Conservation (phyloP, 2,329 filamentous ascomycete species). For the Alternaria conjuncta region DNA sequence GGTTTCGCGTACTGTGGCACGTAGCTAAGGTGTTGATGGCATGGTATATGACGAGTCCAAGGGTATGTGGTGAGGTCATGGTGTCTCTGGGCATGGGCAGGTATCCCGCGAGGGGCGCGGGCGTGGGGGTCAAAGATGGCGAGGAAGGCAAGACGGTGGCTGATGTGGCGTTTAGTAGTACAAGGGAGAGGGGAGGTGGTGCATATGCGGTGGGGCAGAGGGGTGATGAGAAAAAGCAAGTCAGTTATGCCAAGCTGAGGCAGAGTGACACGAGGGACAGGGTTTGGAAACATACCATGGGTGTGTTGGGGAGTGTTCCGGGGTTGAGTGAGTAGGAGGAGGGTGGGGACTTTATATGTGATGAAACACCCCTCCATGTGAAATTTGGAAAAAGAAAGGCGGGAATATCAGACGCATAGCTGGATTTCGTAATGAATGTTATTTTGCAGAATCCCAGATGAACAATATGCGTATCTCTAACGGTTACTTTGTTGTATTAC, state of each 20-base stretch:
- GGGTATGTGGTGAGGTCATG: constrained; percentile 43
- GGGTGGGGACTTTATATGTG: too few relatives aligned
- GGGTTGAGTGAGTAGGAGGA: background rate
- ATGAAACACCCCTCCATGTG: too few relatives aligned
- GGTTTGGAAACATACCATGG: constrained; percentile 43
- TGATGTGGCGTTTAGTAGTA: constrained; percentile 25
- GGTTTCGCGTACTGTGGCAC: constrained; percentile 38
- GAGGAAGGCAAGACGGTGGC: background rate
- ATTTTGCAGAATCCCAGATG: too few relatives aligned
- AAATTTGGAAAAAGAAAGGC: background rate
- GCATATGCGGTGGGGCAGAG: constrained; percentile 33
- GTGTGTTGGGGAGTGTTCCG: constrained; percentile 1
- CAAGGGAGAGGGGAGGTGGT: constrained; percentile 32
- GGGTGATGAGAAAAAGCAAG: constrained; percentile 25
- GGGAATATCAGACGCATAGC: background rate
- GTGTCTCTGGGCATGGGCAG: constrained; percentile 36
- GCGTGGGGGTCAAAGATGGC: constrained; percentile 11
- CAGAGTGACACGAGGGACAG: constrained; percentile 33
- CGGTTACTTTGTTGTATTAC: too few relatives aligned
- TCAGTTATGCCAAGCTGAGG: constrained; percentile 27
- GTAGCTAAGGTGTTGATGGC: constrained; percentile 31
- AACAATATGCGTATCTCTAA: too few relatives aligned
- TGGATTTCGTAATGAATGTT: too few relatives aligned
- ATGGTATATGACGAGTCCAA: constrained; percentile 27
- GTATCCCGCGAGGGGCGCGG: constrained; percentile 24